Conservation (phyloP, 495 filamentous ascomycete species). For the Staphylotrichum longicolle region DNA sequence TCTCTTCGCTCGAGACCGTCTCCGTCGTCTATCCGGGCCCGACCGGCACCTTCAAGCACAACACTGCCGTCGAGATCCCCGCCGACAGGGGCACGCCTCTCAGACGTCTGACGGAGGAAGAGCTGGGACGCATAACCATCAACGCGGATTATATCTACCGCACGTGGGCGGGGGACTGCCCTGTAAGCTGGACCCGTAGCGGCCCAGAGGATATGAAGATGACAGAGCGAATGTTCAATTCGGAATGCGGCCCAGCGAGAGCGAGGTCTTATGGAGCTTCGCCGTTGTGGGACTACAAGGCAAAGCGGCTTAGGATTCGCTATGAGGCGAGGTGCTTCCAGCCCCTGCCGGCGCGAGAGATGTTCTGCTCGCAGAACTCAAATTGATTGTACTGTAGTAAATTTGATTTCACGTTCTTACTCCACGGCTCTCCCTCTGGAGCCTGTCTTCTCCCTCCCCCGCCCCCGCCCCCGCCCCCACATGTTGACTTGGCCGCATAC, state of each 20-base stretch:
- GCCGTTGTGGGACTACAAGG: neutral
- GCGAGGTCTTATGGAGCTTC: neutral
- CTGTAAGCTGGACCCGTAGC: neutral
- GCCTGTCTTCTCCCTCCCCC: no score
- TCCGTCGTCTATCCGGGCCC: neutral
- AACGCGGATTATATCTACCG: neutral
- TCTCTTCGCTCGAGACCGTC: constrained; percentile 1
- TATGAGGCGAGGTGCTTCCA: neutral
- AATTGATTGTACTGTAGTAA: no score
- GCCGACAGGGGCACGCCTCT: neutral
- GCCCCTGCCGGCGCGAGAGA: neutral
- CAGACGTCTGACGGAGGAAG: neutral
- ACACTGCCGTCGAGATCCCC: neutral
- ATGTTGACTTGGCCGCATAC: no score
- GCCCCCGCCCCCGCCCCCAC: no score
- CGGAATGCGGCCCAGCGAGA: no score
- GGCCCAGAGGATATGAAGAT: no score
- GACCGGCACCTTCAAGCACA: neutral
- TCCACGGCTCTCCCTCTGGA: no score
- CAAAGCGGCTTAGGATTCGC: neutral
- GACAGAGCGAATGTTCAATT: no score
- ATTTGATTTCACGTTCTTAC: no score
- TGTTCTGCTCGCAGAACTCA: no score
- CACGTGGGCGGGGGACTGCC: neutral
- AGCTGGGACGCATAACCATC: neutral